These are phyloP conservation scores for Mytilinidion resinicola DNA, from an alignment of 495 filamentous ascomycete genomes.

Conservation along the genomic window DNA sequence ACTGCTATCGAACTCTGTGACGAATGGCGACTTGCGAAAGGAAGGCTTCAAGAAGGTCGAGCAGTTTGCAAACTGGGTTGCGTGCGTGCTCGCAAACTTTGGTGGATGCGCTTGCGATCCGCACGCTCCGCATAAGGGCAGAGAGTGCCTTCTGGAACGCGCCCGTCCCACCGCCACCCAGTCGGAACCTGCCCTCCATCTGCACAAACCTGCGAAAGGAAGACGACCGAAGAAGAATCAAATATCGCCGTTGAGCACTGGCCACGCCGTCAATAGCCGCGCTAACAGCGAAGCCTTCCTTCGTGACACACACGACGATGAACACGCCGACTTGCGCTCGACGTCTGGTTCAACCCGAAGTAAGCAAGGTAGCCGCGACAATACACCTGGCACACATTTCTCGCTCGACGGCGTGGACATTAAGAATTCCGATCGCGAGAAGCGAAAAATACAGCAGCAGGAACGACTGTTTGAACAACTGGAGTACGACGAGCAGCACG, in stretches of 20 bases:
- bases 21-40: slow-evolving; percentile 43
- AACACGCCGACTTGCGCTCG: slow-evolving; percentile 57
- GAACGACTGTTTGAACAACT: slow-evolving; percentile 68
- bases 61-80: slow-evolving; percentile 56
- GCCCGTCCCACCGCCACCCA: slow-evolving; percentile 47
- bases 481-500: slow-evolving; percentile 52
- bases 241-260: slow-evolving; percentile 62
- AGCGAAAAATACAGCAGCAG: slow-evolving; percentile 75
- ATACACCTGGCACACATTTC: slow-evolving; percentile 60
- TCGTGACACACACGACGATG: slow-evolving; percentile 41
- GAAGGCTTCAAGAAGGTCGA: slow-evolving; percentile 43
- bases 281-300: slow-evolving; percentile 62
- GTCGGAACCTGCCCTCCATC: slow-evolving; percentile 43
- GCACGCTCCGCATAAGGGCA: slow-evolving; percentile 22
- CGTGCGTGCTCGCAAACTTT: slow-evolving; percentile 71
- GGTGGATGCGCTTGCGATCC: slow-evolving; percentile 81
- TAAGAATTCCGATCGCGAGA: slow-evolving; percentile 78
- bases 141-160: slow-evolving; percentile 61
- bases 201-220: slow-evolving; percentile 35
- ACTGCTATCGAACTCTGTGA: slow-evolving; percentile 31
- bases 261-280: slow-evolving; percentile 66
- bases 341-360: slow-evolving; percentile 67
- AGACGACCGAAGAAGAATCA: slow-evolving; percentile 53
- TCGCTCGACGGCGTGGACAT: slow-evolving; percentile 48
- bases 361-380: slow-evolving; percentile 73